Percentiles rank a stretch among this genome's conserved stretches.
phyloP scores from a whole-genome alignment of 1,284 basidiomycete genomes.

The Blastosporella zonata region DNA sequence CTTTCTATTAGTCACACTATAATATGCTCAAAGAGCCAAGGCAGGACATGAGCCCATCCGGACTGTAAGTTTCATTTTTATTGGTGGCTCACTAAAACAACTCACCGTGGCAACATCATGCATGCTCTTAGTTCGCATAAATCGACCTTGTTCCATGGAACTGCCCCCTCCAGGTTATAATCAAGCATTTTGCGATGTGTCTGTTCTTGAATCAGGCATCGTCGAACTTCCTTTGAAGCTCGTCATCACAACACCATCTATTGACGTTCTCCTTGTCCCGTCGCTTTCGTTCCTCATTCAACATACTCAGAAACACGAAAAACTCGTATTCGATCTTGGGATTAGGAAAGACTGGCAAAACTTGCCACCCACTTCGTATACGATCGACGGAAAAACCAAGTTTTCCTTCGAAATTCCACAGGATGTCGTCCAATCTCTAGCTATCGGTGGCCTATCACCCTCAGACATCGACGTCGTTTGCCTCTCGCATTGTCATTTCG shows the following conservation, averaged over 20 bases:
- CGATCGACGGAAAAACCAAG: conserved; percentile 24
- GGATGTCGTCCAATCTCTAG: conserved; percentile 44
- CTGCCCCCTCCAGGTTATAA: conserved; percentile 32
- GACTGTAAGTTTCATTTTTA: too few species aligned
- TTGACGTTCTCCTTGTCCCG: conserved; percentile 30
- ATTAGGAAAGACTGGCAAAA: conserved; percentile 43
- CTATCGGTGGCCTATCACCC: conserved; percentile 42
- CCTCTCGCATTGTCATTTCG: conserved; percentile 47
- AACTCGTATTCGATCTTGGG: conserved; percentile 52
- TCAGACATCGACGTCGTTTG: conserved; percentile 39
- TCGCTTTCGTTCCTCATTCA: conserved; percentile 47
- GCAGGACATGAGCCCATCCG: too few species aligned
- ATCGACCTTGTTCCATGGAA: not conserved
- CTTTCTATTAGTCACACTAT: too few species aligned
- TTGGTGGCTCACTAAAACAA: too few species aligned
- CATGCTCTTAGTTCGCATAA: too few species aligned
- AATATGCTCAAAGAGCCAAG: too few species aligned
- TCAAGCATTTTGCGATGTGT: conserved; percentile 46
- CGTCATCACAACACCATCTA: conserved; percentile 23
- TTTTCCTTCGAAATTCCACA: conserved; percentile 35
- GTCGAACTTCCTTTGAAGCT: conserved; percentile 33
- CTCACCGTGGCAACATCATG: too few species aligned
- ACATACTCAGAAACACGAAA: conserved; percentile 37
- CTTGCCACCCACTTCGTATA: conserved; percentile 34
- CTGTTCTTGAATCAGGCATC: conserved; percentile 46